Percentiles rank a stretch among this genome's conserved stretches.
Evolutionary conservation across 73 alveolate species (phyloP).

Genomic region (Uronychia setigera): DNA sequence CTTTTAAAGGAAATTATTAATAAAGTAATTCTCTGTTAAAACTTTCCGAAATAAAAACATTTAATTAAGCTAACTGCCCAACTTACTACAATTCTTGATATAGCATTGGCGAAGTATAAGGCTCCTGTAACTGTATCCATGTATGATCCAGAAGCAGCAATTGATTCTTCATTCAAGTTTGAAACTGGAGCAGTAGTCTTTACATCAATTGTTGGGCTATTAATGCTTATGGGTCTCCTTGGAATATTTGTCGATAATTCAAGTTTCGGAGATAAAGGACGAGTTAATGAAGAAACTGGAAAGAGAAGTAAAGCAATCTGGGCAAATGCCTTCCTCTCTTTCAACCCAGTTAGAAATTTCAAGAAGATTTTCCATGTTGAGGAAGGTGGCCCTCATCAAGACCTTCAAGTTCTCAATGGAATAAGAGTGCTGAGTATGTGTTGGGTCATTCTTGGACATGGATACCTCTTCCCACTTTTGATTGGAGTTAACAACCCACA

Average conservation of each 20-base stretch:
- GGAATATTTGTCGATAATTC: background rate
- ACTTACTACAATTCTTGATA: background rate
- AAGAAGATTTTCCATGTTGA: background rate
- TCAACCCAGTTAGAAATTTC: background rate
- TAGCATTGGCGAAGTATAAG: background rate
- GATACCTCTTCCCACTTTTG: background rate
- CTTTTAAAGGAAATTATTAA: background rate
- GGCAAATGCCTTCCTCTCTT: background rate
- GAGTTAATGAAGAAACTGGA: background rate
- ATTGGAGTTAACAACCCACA: background rate
- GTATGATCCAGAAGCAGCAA: background rate
- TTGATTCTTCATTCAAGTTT: background rate
- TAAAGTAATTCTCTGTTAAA: too few relatives aligned
- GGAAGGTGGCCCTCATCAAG: background rate
- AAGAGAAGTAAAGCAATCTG: background rate
- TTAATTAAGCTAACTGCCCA: too few relatives aligned
- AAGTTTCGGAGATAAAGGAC: background rate
- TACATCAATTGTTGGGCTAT: background rate
- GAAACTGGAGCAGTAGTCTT: background rate
- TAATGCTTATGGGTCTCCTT: background rate
- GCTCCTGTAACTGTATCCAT: background rate
- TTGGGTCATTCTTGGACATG: conserved; percentile 21
- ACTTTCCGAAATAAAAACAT: too few relatives aligned
- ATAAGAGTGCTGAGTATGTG: conserved; percentile 28
- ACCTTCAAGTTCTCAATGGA: conserved; percentile 26